phyloP scores from a whole-genome alignment of 768 basidiomycete species.

The Albatrellus ellisii region DNA sequence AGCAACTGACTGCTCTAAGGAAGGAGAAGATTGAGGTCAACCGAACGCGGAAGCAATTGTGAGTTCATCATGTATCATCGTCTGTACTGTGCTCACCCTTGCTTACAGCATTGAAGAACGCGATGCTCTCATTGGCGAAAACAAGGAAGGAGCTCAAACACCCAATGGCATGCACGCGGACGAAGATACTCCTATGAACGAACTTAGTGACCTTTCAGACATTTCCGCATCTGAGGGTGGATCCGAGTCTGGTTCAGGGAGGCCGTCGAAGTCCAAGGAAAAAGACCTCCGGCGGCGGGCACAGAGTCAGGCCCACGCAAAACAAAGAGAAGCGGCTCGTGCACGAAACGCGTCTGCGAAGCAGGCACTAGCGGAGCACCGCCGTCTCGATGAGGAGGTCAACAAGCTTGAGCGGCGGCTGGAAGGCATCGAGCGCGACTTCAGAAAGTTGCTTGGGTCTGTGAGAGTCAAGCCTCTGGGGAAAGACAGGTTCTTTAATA shows the following conservation, averaged over 20 bases:
- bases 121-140: constrained; percentile 44
- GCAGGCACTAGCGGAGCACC: constrained; percentile 72
- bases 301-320: constrained; percentile 49
- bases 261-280: constrained; percentile 18
- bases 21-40: constrained; percentile 97
- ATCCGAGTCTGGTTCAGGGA: constrained; percentile 34
- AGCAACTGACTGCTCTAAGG: constrained; percentile 78
- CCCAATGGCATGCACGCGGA: constrained; percentile 23
- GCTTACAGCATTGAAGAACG: constrained; percentile 57
- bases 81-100: constrained; percentile 6
- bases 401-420: constrained; percentile 70
- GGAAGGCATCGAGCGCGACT: constrained; percentile 86
- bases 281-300: constrained; percentile 32
- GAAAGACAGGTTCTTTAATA: constrained; percentile 86
- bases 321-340: constrained; percentile 70
- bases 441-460: constrained; percentile 76
- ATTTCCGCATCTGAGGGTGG: constrained; percentile 45
- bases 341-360: constrained; percentile 70
- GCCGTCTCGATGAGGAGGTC: constrained; percentile 79
- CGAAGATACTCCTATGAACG: constrained; percentile 48
- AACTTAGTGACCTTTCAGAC: constrained; percentile 66
- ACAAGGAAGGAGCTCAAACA: constrained; percentile 24
- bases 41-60: constrained; percentile 80
- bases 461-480: constrained; percentile 84
- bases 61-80: constrained; percentile 23